Percentiles rank a stretch among this genome's conserved stretches.
These are phyloP conservation scores for Talaromyces amestolkiae DNA, from an alignment of 2,329 filamentous ascomycete genomes.

Conservation along the genomic window DNA sequence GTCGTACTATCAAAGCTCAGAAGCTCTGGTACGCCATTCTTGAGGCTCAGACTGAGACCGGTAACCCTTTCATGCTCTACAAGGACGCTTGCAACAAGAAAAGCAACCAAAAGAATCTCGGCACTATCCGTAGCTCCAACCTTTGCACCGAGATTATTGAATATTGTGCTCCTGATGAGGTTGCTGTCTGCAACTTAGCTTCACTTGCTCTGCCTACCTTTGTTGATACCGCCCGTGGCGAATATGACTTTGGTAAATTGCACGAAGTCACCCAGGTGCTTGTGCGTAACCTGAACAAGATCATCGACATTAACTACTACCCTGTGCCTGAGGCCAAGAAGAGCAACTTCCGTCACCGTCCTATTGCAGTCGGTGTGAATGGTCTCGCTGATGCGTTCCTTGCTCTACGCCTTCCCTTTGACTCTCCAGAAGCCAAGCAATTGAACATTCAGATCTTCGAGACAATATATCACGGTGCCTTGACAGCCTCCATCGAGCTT, in stretches of 20 bases:
- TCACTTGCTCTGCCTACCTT: conserved; percentile 89
- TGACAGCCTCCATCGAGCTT: conserved; percentile 84
- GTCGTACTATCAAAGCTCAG: conserved; percentile 90
- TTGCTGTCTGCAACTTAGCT: conserved; percentile 96
- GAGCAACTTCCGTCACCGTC: conserved; percentile 96
- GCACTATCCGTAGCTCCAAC: conserved; percentile 97
- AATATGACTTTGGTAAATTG: conserved; percentile 94
- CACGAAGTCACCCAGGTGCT: conserved; percentile 92
- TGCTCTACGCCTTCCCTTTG: conserved; percentile 92
- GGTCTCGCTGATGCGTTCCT: conserved; percentile 98
- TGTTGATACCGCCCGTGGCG: conserved; percentile 79
- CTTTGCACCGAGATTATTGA: conserved; percentile 98
- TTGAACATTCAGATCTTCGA: conserved; percentile 99
- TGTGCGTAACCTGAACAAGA: conserved; percentile 93
- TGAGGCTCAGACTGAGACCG: conserved; percentile 97
- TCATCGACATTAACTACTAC: conserved; percentile 98
- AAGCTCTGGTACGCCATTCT: conserved; percentile 99
- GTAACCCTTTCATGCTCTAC: conserved; percentile 99
- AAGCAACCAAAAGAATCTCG: conserved; percentile 99
- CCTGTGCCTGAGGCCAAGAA: conserved; percentile 90
- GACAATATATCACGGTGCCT: conserved; percentile 95
- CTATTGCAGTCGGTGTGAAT: conserved; percentile 94
- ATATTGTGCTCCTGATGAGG: conserved; percentile 95
- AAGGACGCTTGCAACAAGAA: conserved; percentile 98
- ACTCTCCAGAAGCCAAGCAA: conserved; percentile 88